phyloP scores from a whole-genome alignment of 805 yeast genomes.

The Saturnispora kantuleensis region DNA sequence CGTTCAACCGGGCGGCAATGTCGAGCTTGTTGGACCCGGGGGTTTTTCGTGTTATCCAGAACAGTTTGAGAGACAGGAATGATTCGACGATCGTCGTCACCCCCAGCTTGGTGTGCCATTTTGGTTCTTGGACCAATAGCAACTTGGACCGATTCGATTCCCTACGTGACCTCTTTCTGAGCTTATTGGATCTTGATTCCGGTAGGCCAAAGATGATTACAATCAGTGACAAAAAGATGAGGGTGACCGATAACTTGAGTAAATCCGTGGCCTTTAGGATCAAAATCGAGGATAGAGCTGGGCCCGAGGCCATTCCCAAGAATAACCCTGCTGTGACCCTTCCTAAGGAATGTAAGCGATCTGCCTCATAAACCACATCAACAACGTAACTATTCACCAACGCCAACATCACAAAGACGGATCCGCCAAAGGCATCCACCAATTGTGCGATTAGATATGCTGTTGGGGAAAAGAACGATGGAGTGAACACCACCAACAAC shows the following conservation, averaged over 20 bases:
- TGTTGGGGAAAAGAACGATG: slow-evolving; percentile 25
- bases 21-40: slow-evolving; percentile 17
- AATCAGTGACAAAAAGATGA: slow-evolving; percentile 28
- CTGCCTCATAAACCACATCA: slow-evolving; percentile 58
- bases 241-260: slow-evolving; percentile 21
- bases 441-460: slow-evolving; percentile 35
- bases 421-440: slow-evolving; percentile 52
- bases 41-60: slow-evolving; percentile 38
- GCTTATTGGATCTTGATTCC: slow-evolving; percentile 53
- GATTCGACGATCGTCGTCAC: slow-evolving; percentile 10
- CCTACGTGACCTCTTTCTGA: slow-evolving; percentile 42
- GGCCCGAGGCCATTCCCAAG: slow-evolving; percentile 56
- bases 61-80: slow-evolving; percentile 28
- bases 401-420: slow-evolving; percentile 44
- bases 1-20: slow-evolving; percentile 33
- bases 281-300: slow-evolving; percentile 41
- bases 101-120: slow-evolving; percentile 8
- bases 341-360: slow-evolving; percentile 51
- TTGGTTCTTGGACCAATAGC: neutral
- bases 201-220: slow-evolving; percentile 35
- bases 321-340: slow-evolving; percentile 48
- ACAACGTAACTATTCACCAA: slow-evolving; percentile 60
- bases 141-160: slow-evolving; percentile 10
- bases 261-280: slow-evolving; percentile 21
- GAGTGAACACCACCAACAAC: slow-evolving; percentile 16